phyloP scores from a whole-genome alignment of 345 rosid genomes.

The Citrus hindsii region DNA sequence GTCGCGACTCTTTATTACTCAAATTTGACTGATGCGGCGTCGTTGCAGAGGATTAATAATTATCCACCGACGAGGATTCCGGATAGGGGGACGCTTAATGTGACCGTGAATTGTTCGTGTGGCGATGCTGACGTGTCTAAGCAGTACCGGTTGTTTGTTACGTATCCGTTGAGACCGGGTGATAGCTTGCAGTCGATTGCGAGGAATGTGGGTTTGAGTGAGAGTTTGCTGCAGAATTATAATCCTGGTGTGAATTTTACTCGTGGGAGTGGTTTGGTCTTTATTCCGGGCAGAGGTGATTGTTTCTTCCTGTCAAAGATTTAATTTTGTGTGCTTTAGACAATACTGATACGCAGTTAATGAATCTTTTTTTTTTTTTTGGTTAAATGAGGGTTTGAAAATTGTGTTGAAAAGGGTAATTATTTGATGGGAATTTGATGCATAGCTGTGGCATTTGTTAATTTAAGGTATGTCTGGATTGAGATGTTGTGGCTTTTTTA shows the following conservation, averaged over 20 bases:
- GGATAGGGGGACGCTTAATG: conserved; percentile 32
- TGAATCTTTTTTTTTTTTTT: not conserved
- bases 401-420: not conserved
- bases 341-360: no score
- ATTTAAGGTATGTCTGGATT: not conserved
- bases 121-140: conserved; percentile 45
- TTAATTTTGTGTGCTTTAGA: not conserved
- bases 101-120: conserved; percentile 73
- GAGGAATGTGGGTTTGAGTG: conserved; percentile 20
- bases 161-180: conserved; percentile 61
- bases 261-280: conserved; percentile 64
- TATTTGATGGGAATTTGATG: not conserved
- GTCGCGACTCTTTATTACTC: conserved; percentile 36
- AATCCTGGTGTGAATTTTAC: conserved; percentile 58
- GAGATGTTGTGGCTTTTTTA: not conserved
- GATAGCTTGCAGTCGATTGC: conserved; percentile 54
- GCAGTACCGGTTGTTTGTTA: conserved; percentile 57
- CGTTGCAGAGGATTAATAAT: conserved; percentile 29
- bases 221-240: conserved; percentile 45
- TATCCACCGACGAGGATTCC: conserved; percentile 38
- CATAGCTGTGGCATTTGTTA: not conserved
- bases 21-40: conserved; percentile 40
- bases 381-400: not conserved
- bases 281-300: conserved; percentile 65
- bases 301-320: not conserved